These are phyloP conservation scores for Cladosporium sp. DNA, from an alignment of 2,329 filamentous ascomycete genomes.

Conservation along the genomic window DNA sequence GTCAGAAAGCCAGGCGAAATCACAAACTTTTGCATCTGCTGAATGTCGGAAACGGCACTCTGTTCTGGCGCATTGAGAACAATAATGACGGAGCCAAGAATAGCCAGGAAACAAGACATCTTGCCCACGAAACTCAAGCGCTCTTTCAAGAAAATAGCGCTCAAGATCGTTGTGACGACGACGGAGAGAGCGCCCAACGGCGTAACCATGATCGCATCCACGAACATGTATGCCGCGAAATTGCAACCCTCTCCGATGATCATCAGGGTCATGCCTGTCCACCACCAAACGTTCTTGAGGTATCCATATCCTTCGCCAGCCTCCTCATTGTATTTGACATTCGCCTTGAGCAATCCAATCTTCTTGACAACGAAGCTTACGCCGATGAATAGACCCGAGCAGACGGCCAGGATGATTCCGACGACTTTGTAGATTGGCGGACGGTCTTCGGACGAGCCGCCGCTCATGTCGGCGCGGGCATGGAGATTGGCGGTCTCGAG, in stretches of 20 bases:
- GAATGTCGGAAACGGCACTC: conserved; percentile 78
- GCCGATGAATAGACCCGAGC: conserved; percentile 88
- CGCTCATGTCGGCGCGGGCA: conserved; percentile 37
- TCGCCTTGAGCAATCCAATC: conserved; percentile 81
- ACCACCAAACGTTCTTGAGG: conserved; percentile 93
- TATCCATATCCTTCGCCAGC: conserved; percentile 97
- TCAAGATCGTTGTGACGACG: conserved; percentile 85
- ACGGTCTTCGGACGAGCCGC: conserved; percentile 28
- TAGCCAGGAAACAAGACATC: conserved; percentile 91
- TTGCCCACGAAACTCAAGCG: conserved; percentile 92
- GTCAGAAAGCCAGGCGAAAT: conserved; percentile 79
- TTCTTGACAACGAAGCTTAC: conserved; percentile 96
- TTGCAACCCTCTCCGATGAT: conserved; percentile 95
- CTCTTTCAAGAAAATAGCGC: conserved; percentile 93
- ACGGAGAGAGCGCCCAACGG: conserved; percentile 87
- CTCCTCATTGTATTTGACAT: conserved; percentile 92
- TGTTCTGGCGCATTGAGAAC: conserved; percentile 87
- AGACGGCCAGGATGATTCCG: conserved; percentile 78
- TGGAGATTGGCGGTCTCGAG: conserved; percentile 40
- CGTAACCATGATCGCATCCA: conserved; percentile 91
- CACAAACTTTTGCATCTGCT: conserved; percentile 87
- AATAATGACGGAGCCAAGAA: conserved; percentile 88
- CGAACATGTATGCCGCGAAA: conserved; percentile 94
- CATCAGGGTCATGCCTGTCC: conserved; percentile 94
- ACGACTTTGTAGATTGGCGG: conserved; percentile 72